Conservation (phyloP, 2,329 filamentous ascomycete species). For the Aspergillus piperis region DNA sequence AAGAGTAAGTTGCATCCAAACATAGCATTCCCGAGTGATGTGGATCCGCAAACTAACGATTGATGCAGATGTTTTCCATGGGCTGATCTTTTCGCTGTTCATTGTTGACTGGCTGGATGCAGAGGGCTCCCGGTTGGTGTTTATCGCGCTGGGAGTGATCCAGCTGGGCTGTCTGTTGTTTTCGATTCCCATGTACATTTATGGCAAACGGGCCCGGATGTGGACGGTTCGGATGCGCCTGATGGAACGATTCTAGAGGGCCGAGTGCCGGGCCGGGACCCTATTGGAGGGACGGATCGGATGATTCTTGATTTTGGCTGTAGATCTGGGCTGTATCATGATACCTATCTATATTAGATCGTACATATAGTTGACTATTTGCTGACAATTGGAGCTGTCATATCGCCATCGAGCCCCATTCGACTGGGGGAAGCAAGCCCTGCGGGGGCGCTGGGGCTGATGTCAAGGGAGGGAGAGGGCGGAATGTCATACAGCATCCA, state of each 20-base stretch:
- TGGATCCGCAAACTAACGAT: constrained; percentile 15
- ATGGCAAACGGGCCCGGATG: constrained; percentile 85
- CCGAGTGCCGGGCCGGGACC: neutral
- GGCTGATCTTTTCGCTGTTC: constrained; percentile 84
- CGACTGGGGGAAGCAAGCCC: neutral
- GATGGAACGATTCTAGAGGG: constrained; percentile 66
- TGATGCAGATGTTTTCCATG: constrained; percentile 72
- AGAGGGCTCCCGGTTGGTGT: constrained; percentile 76
- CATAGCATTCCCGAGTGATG: neutral
- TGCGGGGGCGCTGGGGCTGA: neutral
- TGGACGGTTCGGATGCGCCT: constrained; percentile 87
- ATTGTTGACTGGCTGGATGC: constrained; percentile 78
- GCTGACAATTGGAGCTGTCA: neutral
- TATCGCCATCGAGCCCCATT: neutral
- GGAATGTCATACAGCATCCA: neutral
- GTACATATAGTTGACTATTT: neutral
- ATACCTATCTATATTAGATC: neutral
- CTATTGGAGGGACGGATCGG: neutral
- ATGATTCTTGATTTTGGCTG: neutral
- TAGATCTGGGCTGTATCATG: constrained; percentile 2
- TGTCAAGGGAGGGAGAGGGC: neutral
- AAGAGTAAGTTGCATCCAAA: constrained; percentile 62
- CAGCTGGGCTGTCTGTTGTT: constrained; percentile 73
- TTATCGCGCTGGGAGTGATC: constrained; percentile 79
- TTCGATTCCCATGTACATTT: constrained; percentile 92